Base-by-base conservation (phyloP, 2,329 filamentous ascomycete species). In the Pseudogymnoascus sp. region DNA sequence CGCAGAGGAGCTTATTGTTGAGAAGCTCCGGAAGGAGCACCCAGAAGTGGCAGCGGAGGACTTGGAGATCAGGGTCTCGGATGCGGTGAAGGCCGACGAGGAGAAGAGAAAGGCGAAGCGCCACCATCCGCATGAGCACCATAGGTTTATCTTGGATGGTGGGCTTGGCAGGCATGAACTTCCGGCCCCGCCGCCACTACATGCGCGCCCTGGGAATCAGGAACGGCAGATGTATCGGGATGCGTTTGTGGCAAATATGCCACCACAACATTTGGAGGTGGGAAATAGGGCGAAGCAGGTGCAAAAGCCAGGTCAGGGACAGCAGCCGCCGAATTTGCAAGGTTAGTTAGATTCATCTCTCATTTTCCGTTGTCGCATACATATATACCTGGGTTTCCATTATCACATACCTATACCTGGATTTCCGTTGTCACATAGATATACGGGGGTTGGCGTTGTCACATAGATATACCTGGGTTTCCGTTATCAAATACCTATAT, bases 1-100 rank as follows among this genome's bases (percentile, higher is more conserved):
- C 16, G 90, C 89, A 1, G 85, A 88, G 67, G 76, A 80, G 58
- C 76, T 77, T 41, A 83, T 84, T 1, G 79, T 83, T 22, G 77
- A 80, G 45, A 80, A 81, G 68, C 75, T 87, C 3, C 74, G 79
- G 12, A 75, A 79, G 22, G 80, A 85, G 33, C 82, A 91, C 65
- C 87, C 88, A 0, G 77, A 81, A 3, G 69, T 91, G n/a, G 78
- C 80, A 1, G 77, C 80, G 23, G 79, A 84, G 7, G 74, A 82
- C 38, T 76, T 91, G 12, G 76, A 82, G 49, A 79, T 91, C 65
- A 78, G 80, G 38, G 74, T 88, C 55, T 86, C 86, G 0, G 78
- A 84, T 2, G 70, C 72, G 3, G 81, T 86, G 1, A 69, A 74
- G 14, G 68, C 77, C 38, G 78, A 80, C 58, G 80, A 81, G 11